Base-by-base conservation (phyloP, 805 yeast species). In the Candida ulmi region DNA sequence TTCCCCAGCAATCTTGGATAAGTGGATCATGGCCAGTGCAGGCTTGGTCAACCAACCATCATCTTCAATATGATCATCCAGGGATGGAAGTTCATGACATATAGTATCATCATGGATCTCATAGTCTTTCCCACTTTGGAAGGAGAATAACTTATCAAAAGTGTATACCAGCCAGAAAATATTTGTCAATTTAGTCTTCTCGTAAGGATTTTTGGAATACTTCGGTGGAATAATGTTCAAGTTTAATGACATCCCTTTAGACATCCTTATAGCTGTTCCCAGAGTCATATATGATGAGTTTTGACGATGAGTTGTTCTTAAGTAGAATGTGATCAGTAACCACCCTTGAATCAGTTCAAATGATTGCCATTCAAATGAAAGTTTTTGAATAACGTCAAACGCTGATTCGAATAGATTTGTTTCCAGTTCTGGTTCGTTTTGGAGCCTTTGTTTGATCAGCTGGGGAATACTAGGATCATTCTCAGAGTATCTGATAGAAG, bases 161-260 rank as follows among this genome's bases (percentile, higher is more conserved):
- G 74, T 66, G 47, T 69, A 79, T 6, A 72, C 73, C 17, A 69
- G 45, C 78, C 80, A 78, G 51, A 74, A 79, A 1, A 78, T 66
- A 36, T 82, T 61, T 47, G 62, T 62, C 1, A 75, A 69, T 49
- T 78, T 77, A 11, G 66, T 41, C 16, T 48, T 52, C 44, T 76
- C 80, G 51, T 45, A 65, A 13, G 42, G 36, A 35, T 33, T 45
- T 37, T 17, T 54, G 30, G 44, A 23, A 30, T 54, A 55, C 3
- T 38, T 34, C 32, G 42, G 41, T 2, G 64, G 65, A 15, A 55
- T 48, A 26, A 50, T 33, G 31, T 61, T 60, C 34, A 61, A 43
- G 40, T 65, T 62, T 27, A 72, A 42, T 7, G 71, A 64, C 76
- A 72, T 67, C 1, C 72, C 72, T 36, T 65, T 61, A 34, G 61